phyloP scores from a whole-genome alignment of 306 rosid species.

The Leucaena leucocephala region DNA sequence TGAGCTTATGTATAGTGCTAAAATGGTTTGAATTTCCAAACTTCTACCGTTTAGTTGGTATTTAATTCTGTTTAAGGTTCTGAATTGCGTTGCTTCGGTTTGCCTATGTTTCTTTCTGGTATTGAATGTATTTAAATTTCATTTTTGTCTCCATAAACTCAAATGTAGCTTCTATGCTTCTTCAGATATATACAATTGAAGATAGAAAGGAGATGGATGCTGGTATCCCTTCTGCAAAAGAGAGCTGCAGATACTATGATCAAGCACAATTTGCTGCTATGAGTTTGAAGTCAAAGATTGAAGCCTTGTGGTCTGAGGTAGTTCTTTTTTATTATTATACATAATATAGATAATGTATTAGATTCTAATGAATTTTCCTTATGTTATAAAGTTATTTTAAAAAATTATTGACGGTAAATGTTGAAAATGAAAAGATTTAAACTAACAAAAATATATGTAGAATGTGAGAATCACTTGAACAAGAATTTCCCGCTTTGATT shows the following conservation, averaged over 20 bases:
- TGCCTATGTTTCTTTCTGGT: too few relatives aligned
- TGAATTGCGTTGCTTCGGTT: constrained; percentile 44
- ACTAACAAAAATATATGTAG: not conserved
- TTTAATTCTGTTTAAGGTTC: too few relatives aligned
- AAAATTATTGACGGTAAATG: not conserved
- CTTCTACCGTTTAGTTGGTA: too few relatives aligned
- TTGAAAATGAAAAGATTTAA: not conserved
- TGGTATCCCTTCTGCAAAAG: constrained; percentile 66
- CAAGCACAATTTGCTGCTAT: constrained; percentile 44
- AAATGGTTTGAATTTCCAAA: too few relatives aligned
- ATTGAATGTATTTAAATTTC: constrained; percentile 13
- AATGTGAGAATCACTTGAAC: not conserved
- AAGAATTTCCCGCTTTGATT: not conserved
- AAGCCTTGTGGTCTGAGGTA: constrained; percentile 78
- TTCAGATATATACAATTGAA: constrained; percentile 69
- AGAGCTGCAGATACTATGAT: constrained; percentile 65
- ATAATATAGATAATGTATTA: not conserved
- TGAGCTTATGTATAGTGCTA: too few relatives aligned
- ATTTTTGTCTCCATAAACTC: constrained; percentile 13
- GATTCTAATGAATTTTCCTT: not conserved
- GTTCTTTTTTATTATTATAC: constrained; percentile 12
- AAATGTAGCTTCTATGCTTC: constrained; percentile 26
- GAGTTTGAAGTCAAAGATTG: constrained; percentile 70
- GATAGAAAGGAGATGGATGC: constrained; percentile 68
- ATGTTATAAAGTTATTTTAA: too few relatives aligned